These are phyloP conservation scores for Escovopsis sp. DNA, from an alignment of 2,329 filamentous ascomycete species.

Conservation along the genomic window DNA sequence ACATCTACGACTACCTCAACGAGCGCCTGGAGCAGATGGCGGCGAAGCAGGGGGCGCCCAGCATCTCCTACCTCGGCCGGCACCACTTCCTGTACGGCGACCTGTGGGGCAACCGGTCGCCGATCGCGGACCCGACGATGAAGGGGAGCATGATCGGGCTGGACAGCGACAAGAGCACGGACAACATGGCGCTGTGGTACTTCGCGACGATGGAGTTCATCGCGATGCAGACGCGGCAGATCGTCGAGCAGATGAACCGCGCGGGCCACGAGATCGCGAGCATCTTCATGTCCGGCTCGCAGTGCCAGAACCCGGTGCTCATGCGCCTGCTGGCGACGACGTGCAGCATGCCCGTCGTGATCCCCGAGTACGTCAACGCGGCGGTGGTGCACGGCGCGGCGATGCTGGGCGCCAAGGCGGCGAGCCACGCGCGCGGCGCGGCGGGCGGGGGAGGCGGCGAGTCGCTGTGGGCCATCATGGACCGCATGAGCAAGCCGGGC, in stretches of 20 bases:
- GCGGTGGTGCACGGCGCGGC: conserved; percentile 96
- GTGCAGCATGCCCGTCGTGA: conserved; percentile 83
- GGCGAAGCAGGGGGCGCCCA: conserved; percentile 52
- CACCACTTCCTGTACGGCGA: conserved; percentile 99
- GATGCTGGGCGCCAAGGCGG: conserved; percentile 96
- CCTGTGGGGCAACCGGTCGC: conserved; percentile 90
- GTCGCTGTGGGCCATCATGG: conserved; percentile 92
- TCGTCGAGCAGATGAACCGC: conserved; percentile 85
- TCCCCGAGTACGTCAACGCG: conserved; percentile 85
- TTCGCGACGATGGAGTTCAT: conserved; percentile 98
- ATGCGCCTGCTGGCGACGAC: conserved; percentile 85
- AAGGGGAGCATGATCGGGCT: conserved; percentile 77
- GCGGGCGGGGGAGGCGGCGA: conserved; percentile 65
- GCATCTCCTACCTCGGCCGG: conserved; percentile 70
- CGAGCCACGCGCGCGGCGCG: conserved; percentile 53
- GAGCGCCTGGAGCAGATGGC: conserved; percentile 66
- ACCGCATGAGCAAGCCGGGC: conserved; percentile 88
- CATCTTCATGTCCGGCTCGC: conserved; percentile 97
- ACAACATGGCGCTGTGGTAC: conserved; percentile 81
- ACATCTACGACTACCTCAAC: conserved; percentile 93
- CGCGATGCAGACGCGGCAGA: conserved; percentile 89
- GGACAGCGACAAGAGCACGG: conserved; percentile 70
- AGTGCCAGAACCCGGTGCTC: conserved; percentile 88
- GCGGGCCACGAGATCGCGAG: conserved; percentile 75
- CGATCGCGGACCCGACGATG: conserved; percentile 87